Evolutionary conservation across 2,329 filamentous ascomycete genomes (phyloP).

Genomic region (Claviceps africana): DNA sequence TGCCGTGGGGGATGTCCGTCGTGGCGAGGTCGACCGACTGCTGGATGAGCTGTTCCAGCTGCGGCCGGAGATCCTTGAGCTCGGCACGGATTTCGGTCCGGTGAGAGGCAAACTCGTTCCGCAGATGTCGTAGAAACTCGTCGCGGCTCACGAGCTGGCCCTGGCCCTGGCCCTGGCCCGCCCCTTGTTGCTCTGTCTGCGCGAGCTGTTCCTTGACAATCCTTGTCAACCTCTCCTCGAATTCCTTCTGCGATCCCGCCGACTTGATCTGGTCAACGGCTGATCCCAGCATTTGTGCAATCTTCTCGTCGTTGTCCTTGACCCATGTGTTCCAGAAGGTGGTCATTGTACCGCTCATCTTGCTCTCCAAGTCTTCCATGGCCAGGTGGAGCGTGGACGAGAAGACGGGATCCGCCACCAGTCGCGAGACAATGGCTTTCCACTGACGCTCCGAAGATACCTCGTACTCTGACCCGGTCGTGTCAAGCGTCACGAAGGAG

Average conservation of each 20-base stretch:
- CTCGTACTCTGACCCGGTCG: constrained; percentile 22
- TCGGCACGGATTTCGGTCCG: constrained; percentile 26
- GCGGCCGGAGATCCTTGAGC: constrained; percentile 22
- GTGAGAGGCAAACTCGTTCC: constrained; percentile 24
- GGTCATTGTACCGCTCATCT: constrained; percentile 19
- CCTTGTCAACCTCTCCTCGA: constrained; percentile 21
- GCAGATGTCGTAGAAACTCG: constrained; percentile 33
- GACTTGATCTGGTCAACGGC: constrained; percentile 21
- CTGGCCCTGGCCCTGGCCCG: constrained; percentile 9
- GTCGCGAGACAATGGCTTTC: constrained; percentile 28
- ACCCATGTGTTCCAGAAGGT: constrained; percentile 39
- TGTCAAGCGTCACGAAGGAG: constrained; percentile 32
- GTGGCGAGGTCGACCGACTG: constrained; percentile 16
- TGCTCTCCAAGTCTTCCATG: constrained; percentile 13
- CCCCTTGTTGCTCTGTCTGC: constrained; percentile 9
- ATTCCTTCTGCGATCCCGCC: constrained; percentile 19
- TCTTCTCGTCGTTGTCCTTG: constrained; percentile 31
- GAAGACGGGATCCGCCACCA: constrained; percentile 22
- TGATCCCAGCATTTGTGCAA: constrained; percentile 17
- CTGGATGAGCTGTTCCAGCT: constrained; percentile 20
- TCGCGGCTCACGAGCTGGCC: constrained; percentile 30
- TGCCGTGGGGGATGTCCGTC: constrained; percentile 13
- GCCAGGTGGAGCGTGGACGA: constrained; percentile 14
- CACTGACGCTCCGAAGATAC: constrained; percentile 32
- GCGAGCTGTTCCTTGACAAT: constrained; percentile 23